Percentiles rank a stretch among this genome's conserved stretches.
These are phyloP conservation scores for Ophiostoma sp. DNA, from an alignment of 2,329 filamentous ascomycete genomes.

Conservation along the genomic window DNA sequence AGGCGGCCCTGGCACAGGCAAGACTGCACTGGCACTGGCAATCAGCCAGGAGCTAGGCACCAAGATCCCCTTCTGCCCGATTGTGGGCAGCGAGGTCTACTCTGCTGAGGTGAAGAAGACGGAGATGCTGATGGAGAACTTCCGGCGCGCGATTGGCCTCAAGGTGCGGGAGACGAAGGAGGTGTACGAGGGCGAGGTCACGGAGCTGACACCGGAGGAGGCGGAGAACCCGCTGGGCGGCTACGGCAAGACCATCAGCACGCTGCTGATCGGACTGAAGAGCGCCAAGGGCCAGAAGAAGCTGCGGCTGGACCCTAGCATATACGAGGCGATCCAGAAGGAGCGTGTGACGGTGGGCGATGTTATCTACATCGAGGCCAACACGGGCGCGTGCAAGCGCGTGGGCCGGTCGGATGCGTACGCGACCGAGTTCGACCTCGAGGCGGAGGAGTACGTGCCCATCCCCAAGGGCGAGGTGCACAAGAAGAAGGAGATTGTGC, in stretches of 20 bases:
- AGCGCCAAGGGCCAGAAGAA: constrained; percentile 97
- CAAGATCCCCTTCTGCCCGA: constrained; percentile 97
- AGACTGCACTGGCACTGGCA: constrained; percentile 90
- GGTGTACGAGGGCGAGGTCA: constrained; percentile 98
- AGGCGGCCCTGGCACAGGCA: constrained; percentile 91
- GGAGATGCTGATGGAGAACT: constrained; percentile 98
- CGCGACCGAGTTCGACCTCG: constrained; percentile 95
- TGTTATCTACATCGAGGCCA: constrained; percentile 98
- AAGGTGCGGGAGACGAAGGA: constrained; percentile 98
- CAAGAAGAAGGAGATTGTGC: constrained; percentile 99
- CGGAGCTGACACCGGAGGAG: constrained; percentile 94
- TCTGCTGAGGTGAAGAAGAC: constrained; percentile 99
- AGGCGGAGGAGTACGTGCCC: constrained; percentile 97
- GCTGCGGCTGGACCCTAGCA: constrained; percentile 90
- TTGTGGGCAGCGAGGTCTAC: constrained; percentile 97
- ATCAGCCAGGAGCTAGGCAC: constrained; percentile 96
- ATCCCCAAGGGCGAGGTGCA: constrained; percentile 98
- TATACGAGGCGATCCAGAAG: constrained; percentile 99
- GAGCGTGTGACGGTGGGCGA: constrained; percentile 94
- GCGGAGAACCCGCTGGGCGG: constrained; percentile 94
- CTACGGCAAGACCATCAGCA: constrained; percentile 96
- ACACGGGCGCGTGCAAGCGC: constrained; percentile 95
- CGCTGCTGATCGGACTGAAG: constrained; percentile 88
- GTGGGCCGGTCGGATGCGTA: constrained; percentile 95
- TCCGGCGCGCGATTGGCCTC: constrained; percentile 89